phyloP scores from a whole-genome alignment of 2,329 filamentous ascomycete genomes.

The Clonostachys sp. region DNA sequence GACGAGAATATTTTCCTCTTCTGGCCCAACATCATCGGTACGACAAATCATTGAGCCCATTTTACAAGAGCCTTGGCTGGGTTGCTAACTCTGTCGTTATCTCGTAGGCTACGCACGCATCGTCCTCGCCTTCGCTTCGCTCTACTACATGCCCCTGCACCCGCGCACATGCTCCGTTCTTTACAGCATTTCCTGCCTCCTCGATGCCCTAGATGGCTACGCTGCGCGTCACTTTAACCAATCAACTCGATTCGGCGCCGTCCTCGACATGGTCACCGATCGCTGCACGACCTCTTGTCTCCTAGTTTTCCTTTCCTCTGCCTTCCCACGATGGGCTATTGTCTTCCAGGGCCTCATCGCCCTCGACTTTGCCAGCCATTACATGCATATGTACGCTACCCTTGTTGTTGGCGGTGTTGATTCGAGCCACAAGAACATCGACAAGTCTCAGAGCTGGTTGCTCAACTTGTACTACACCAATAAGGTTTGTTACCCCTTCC shows the following conservation, averaged over 20 bases:
- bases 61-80: not conserved
- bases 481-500: slow-evolving; percentile 59
- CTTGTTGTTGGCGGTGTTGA: slow-evolving; percentile 78
- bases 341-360: slow-evolving; percentile 92
- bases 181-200: slow-evolving; percentile 90
- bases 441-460: slow-evolving; percentile 81
- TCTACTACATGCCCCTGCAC: slow-evolving; percentile 99
- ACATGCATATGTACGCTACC: slow-evolving; percentile 98
- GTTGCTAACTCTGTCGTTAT: not conserved
- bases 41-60: slow-evolving; percentile 10
- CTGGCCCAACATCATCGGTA: slow-evolving; percentile 78
- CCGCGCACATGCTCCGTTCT: slow-evolving; percentile 90
- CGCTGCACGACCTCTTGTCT: slow-evolving; percentile 94
- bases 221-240: slow-evolving; percentile 80
- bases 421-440: slow-evolving; percentile 89
- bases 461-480: slow-evolving; percentile 97
- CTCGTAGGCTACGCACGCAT: slow-evolving; percentile 69
- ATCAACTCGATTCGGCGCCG: slow-evolving; percentile 91
- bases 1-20: slow-evolving; percentile 79
- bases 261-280: slow-evolving; percentile 98
- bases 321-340: slow-evolving; percentile 91
- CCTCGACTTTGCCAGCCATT: slow-evolving; percentile 91
- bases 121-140: slow-evolving; percentile 78
- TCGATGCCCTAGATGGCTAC: slow-evolving; percentile 92
- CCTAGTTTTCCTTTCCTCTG: slow-evolving; percentile 89